Evolutionary conservation across 441 rosid species (phyloP).

Genomic region (Erysimum cheiri): DNA sequence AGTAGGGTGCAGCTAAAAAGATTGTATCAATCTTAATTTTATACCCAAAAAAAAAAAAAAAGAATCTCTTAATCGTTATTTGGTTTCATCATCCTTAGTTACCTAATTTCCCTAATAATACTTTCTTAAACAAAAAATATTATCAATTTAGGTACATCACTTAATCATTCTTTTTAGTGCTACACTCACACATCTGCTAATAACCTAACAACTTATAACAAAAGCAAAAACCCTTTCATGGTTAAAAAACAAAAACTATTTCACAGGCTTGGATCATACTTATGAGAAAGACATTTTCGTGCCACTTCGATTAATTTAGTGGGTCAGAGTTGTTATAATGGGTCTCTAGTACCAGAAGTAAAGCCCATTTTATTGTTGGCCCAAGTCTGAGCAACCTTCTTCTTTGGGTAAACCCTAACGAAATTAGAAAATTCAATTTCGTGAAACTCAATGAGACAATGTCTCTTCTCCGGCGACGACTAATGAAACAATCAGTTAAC

Average conservation of each 20-base stretch:
- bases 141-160: slow-evolving; percentile 6
- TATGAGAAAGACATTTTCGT: neutral
- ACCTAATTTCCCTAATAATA: slow-evolving; percentile 10
- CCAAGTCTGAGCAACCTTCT: neutral
- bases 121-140: neutral
- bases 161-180: neutral
- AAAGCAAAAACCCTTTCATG: neutral
- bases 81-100: slow-evolving; percentile 13
- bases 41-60: no score
- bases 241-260: neutral
- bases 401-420: slow-evolving; percentile 16
- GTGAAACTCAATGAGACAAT: neutral
- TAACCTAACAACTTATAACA: neutral
- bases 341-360: neutral
- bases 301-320: neutral
- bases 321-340: neutral
- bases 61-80: slow-evolving; percentile 3
- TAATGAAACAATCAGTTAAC: slow-evolving; percentile 18
- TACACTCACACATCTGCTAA: slow-evolving; percentile 5
- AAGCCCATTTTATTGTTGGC: neutral
- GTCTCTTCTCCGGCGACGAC: slow-evolving; percentile 43
- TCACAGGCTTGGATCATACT: neutral
- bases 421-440: neutral
- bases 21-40: no score
- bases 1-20: slow-evolving; percentile 1